phyloP scores from a whole-genome alignment of 257 asterid genomes.

The Echium plantagineum region DNA sequence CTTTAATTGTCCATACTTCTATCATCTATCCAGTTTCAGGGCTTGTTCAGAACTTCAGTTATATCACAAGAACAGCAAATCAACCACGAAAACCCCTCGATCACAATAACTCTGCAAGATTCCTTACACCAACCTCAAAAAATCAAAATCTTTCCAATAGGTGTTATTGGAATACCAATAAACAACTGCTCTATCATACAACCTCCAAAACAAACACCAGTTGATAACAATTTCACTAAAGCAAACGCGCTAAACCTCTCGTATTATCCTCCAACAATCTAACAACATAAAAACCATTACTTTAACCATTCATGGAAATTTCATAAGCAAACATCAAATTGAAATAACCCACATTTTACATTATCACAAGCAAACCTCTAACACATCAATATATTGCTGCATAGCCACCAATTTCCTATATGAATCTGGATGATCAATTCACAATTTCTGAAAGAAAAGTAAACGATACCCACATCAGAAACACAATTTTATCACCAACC shows the following conservation, averaged over 20 bases:
- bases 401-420: slow-evolving; percentile 11
- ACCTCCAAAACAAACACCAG: neutral
- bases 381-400: slow-evolving; percentile 7
- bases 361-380: slow-evolving; percentile 11
- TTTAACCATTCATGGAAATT: neutral
- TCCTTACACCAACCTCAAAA: too few species aligned
- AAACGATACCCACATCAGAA: slow-evolving; percentile 11
- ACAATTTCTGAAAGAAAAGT: slow-evolving; percentile 12
- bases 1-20: slow-evolving; percentile 8
- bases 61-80: neutral
- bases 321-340: neutral
- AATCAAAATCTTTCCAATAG: neutral
- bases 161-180: neutral
- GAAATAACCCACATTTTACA: neutral
- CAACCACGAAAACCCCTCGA: neutral
- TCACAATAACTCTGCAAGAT: neutral
- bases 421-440: too few species aligned
- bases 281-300: neutral
- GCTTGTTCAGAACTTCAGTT: slow-evolving; percentile 11
- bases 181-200: neutral
- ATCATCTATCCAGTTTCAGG: slow-evolving; percentile 2
- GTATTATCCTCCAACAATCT: neutral
- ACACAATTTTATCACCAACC: slow-evolving; percentile 11
- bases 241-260: neutral
- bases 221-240: neutral